A percentile compares a stretch with the other conserved stretches of the same genome.
These are phyloP conservation scores for Flagelloscypha sp. DNA, from an alignment of 768 basidiomycete species.

Conservation along the genomic window DNA sequence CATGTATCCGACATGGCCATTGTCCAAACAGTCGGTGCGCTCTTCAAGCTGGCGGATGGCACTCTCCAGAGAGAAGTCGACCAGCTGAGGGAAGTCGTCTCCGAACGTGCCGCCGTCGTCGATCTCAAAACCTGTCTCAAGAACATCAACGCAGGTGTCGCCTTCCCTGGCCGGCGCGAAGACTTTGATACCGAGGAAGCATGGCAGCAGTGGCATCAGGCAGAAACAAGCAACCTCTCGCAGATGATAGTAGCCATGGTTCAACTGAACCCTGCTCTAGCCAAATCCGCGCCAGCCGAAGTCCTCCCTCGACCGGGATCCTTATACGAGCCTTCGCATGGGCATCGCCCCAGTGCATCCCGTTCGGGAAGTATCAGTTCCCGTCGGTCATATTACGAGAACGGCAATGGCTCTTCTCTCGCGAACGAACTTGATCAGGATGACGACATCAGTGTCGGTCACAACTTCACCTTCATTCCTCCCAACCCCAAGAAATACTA, in stretches of 20 bases:
- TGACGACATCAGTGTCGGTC: constrained; percentile 63
- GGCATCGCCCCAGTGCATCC: constrained; percentile 23
- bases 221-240: constrained; percentile 77
- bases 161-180: constrained; percentile 79
- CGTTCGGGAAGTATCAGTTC: constrained; percentile 61
- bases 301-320: constrained; percentile 48
- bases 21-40: constrained; percentile 53
- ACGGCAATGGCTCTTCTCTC: constrained; percentile 22
- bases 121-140: constrained; percentile 93
- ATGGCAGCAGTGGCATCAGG: constrained; percentile 75
- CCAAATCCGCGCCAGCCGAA: constrained; percentile 66
- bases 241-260: constrained; percentile 86
- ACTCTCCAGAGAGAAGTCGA: constrained; percentile 71
- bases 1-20: constrained; percentile 72
- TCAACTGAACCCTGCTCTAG: constrained; percentile 77
- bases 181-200: constrained; percentile 81
- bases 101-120: constrained; percentile 79
- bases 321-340: constrained; percentile 36
- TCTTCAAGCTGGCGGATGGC: constrained; percentile 69
- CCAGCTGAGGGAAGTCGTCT: constrained; percentile 51
- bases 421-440: constrained; percentile 43
- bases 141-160: constrained; percentile 75
- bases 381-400: constrained; percentile 49
- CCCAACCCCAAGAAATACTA: constrained; percentile 83
- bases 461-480: constrained; percentile 85